Conservation (phyloP, 2,329 filamentous ascomycete genomes). For the Epichloe brachyelytri region DNA sequence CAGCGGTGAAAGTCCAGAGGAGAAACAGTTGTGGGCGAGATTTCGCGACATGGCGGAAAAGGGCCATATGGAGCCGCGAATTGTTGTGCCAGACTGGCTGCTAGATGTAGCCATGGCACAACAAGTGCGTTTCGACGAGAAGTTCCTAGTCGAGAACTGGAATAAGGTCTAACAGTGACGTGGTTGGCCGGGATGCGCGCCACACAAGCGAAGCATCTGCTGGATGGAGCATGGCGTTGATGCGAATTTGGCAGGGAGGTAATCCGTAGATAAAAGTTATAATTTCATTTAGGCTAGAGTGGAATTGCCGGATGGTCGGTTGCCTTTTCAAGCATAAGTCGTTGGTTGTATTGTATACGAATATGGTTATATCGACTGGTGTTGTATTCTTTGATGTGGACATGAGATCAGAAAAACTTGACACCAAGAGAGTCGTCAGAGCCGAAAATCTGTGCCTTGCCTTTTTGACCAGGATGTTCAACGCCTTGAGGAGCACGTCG, state of each 20-base stretch:
- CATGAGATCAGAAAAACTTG: constrained; percentile 70
- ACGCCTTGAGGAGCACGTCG: constrained; percentile 64
- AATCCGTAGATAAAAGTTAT: neutral
- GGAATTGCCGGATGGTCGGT: neutral
- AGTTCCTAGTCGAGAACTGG: constrained; percentile 42
- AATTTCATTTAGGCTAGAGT: neutral
- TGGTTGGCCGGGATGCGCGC: constrained; percentile 2
- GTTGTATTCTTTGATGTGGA: neutral
- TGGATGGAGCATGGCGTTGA: constrained; percentile 7
- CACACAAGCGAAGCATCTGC: constrained; percentile 7
- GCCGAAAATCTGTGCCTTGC: constrained; percentile 89
- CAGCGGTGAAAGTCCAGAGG: constrained; percentile 51
- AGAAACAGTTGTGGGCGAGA: constrained; percentile 63
- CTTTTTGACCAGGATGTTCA: constrained; percentile 75
- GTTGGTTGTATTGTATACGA: neutral
- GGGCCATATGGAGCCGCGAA: constrained; percentile 65
- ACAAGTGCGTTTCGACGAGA: constrained; percentile 53
- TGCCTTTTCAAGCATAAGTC: neutral
- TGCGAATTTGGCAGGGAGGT: neutral
- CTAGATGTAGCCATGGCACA: constrained; percentile 84
- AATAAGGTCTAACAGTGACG: constrained; percentile 16
- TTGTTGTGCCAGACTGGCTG: constrained; percentile 82
- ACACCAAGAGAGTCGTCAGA: constrained; percentile 79
- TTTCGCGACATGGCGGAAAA: constrained; percentile 70
- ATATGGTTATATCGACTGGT: neutral